phyloP scores from a whole-genome alignment of 768 basidiomycete species.

The Pilatotrama ljubarskyi region DNA sequence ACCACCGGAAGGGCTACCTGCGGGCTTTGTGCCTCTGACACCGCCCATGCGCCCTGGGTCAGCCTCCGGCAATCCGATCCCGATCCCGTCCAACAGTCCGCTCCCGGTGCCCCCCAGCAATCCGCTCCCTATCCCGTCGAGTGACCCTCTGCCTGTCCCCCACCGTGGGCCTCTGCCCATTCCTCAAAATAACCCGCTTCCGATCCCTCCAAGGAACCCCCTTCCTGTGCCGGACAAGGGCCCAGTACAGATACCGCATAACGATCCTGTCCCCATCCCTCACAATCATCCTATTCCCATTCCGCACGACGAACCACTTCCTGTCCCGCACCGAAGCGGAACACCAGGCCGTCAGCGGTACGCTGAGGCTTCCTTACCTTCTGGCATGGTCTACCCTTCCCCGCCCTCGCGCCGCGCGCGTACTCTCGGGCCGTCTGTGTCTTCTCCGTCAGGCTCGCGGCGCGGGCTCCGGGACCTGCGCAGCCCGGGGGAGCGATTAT shows the following conservation, averaged over 20 bases:
- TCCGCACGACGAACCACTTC: constrained; percentile 7
- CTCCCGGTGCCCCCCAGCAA: constrained; percentile 1
- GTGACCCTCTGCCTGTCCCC: constrained; percentile 5
- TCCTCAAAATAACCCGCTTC: neutral
- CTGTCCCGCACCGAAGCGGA: constrained; percentile 18
- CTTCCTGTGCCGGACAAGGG: neutral
- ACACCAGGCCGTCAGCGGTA: constrained; percentile 10
- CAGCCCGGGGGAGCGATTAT: constrained; percentile 14
- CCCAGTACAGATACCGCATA: neutral
- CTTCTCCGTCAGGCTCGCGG: constrained; percentile 5
- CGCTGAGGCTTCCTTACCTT: constrained; percentile 19
- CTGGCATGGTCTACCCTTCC: constrained; percentile 20
- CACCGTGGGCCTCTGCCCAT: neutral
- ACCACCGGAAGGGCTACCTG: constrained; percentile 8
- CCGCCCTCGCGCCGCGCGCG: constrained; percentile 13
- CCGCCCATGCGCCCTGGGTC: constrained; percentile 1
- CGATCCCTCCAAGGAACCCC: neutral
- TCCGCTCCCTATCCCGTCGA: constrained; percentile 1
- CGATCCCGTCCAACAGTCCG: constrained; percentile 9
- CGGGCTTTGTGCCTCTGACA: constrained; percentile 20
- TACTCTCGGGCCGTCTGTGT: neutral
- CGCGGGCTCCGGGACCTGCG: constrained; percentile 9
- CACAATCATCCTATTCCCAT: neutral
- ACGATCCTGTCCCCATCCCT: constrained; percentile 2
- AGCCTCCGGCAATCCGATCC: neutral